Evolutionary conservation across 2,329 filamentous ascomycete species (phyloP), one percentile per base, ranked within the genome.

Genomic region (Xylariaceae sp.): DNA sequence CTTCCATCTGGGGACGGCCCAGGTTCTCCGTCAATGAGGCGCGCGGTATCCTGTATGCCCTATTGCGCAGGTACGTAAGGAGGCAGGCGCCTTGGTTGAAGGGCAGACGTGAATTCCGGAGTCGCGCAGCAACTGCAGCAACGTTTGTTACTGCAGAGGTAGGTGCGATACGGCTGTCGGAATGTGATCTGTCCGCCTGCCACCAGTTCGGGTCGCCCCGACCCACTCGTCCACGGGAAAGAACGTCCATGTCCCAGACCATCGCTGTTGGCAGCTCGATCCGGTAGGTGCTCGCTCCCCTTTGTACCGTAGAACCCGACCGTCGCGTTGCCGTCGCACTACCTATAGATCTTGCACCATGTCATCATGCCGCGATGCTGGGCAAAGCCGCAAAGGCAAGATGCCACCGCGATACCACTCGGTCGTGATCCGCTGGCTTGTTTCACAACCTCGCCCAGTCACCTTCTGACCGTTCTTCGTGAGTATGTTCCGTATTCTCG

Each of bases 361-460:
- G 49, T 49, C 36, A 39, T 4, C 26, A 26, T 26, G 26, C 8
- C 5, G 8, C 30, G 46, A 40, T 29, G 43, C 22, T 12, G 39
- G n/a, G n/a, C n/a, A n/a, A n/a, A n/a, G 32, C 10, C 49, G 12
- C 5, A n/a, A 6, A 26, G 41, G 36, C 12, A 30, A 47, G 39
- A 43, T 36, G 42, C 22, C 34, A 26, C 32, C 32, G 46, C 55
- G 43, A 53, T 48, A 42, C 39, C 44, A n/a, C 18, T 50, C n/a
- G n/a, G n/a, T n/a, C n/a, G n/a, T n/a, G n/a, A n/a, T n/a, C n/a
- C n/a, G n/a, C n/a, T n/a, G n/a, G n/a, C n/a, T 47, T n/a, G 36
- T 50, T 47, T n/a, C 30, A 49, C 43, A 19, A 32, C 19, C 19
- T 43, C 30, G 21, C 18, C 30, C 41, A n/a, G n/a, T 21, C 36